Conservation (phyloP, 768 basidiomycete genomes). For the Amanita phalloides region DNA sequence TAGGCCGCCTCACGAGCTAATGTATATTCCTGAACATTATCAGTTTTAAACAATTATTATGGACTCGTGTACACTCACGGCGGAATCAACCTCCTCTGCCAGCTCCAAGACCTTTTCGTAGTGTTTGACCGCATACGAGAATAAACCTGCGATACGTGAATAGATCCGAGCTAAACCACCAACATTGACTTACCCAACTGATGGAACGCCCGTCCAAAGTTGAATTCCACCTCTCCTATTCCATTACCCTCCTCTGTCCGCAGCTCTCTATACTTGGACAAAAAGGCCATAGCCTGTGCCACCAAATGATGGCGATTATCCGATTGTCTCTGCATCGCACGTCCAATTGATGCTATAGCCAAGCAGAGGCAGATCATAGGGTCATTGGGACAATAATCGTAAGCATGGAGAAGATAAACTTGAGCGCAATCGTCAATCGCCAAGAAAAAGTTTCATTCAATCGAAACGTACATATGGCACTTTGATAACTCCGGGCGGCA, state of each 20-base stretch:
- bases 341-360: slow-evolving; percentile 76
- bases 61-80: not conserved
- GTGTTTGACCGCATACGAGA: slow-evolving; percentile 74
- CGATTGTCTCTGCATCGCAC: slow-evolving; percentile 88
- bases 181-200: slow-evolving; percentile 55
- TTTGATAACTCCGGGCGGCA: slow-evolving; percentile 82
- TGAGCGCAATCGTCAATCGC: not conserved
- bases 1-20: slow-evolving; percentile 76
- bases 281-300: slow-evolving; percentile 74
- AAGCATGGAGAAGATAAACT: slow-evolving; percentile 89
- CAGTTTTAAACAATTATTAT: slow-evolving; percentile 1
- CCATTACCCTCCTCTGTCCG: slow-evolving; percentile 32
- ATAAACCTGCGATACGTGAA: slow-evolving; percentile 42
- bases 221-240: slow-evolving; percentile 79
- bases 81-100: slow-evolving; percentile 28
- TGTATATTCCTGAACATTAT: slow-evolving; percentile 25
- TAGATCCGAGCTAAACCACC: not conserved
- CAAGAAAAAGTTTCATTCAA: not conserved
- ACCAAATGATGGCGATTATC: slow-evolving; percentile 91
- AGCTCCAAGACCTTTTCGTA: slow-evolving; percentile 69
- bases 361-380: slow-evolving; percentile 79
- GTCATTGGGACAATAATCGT: slow-evolving; percentile 75
- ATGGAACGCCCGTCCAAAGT: slow-evolving; percentile 88
- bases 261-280: slow-evolving; percentile 69
- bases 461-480: slow-evolving; percentile 67